These are phyloP conservation scores for Calamus simplicifolius DNA, from an alignment of 176 grass and related monocot species.

Conservation along the genomic window DNA sequence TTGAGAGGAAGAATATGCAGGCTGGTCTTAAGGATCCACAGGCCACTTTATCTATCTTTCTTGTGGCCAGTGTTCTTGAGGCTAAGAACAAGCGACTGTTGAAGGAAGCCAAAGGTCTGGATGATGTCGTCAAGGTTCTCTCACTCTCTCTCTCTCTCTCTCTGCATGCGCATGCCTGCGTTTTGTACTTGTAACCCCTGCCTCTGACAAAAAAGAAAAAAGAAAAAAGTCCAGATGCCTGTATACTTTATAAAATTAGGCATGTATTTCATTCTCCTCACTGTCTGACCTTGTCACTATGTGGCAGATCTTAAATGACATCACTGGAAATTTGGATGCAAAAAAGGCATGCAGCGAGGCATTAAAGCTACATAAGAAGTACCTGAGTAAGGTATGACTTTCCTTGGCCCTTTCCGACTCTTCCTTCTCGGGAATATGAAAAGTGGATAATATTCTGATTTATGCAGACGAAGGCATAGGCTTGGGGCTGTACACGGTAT, in stretches of 20 bases:
- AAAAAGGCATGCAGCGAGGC: conserved; percentile 80
- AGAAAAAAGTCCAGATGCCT: no score
- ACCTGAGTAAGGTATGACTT: conserved; percentile 51
- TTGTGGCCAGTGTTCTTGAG: conserved; percentile 87
- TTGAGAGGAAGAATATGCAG: conserved; percentile 59
- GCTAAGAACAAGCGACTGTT: conserved; percentile 57
- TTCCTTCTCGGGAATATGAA: no score
- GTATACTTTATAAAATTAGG: no score
- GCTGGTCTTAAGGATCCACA: conserved; percentile 30
- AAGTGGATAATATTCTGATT: neutral
- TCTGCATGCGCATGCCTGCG: no score
- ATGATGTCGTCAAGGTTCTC: conserved; percentile 86
- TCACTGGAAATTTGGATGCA: conserved; percentile 87
- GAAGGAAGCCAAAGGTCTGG: conserved; percentile 83
- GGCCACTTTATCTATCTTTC: conserved; percentile 65
- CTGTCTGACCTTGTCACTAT: no score
- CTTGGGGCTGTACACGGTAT: conserved; percentile 1
- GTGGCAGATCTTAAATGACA: conserved; percentile 83
- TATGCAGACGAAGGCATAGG: conserved; percentile 22
- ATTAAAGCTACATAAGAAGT: conserved; percentile 74
- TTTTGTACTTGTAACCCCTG: no score
- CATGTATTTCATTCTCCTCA: no score
- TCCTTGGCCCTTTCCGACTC: neutral
- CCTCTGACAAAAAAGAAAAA: no score
- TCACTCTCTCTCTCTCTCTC: conserved; percentile 3